Evolutionary conservation across 106 monocot genomes (phyloP).

Genomic region (Dendrobium chrysotoxum): DNA sequence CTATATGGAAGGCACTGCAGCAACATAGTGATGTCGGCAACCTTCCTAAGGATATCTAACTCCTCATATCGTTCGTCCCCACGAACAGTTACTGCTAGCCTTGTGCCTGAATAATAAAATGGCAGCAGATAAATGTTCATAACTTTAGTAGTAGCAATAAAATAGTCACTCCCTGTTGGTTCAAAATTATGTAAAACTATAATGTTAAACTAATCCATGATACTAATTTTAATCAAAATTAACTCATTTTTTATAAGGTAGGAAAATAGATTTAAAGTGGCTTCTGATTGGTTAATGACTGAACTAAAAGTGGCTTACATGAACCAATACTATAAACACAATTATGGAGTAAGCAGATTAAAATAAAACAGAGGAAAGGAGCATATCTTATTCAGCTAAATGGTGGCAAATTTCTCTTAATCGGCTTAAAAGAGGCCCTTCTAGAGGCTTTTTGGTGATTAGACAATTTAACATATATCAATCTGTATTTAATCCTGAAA

Average conservation of each 20-base stretch:
- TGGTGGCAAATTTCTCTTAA: not conserved
- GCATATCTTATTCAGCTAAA: not conserved
- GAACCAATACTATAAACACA: not conserved
- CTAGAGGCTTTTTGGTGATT: not conserved
- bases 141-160: not conserved
- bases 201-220: not conserved
- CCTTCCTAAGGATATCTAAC: slow-evolving; percentile 58
- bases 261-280: not conserved
- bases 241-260: not conserved
- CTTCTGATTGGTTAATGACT: not conserved
- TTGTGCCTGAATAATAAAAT: slow-evolving; percentile 47
- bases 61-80: slow-evolving; percentile 91
- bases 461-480: not conserved
- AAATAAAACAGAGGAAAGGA: not conserved
- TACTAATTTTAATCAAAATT: not conserved
- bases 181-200: not conserved
- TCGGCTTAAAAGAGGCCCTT: not conserved
- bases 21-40: slow-evolving; percentile 78
- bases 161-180: not conserved
- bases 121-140: not conserved
- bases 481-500: not conserved
- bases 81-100: slow-evolving; percentile 75
- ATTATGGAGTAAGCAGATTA: no score
- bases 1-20: slow-evolving; percentile 66
- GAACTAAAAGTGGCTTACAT: not conserved